These are phyloP conservation scores for Teunomyces barrocoloradensis DNA, from an alignment of 805 yeast genomes.

Conservation along the genomic window DNA sequence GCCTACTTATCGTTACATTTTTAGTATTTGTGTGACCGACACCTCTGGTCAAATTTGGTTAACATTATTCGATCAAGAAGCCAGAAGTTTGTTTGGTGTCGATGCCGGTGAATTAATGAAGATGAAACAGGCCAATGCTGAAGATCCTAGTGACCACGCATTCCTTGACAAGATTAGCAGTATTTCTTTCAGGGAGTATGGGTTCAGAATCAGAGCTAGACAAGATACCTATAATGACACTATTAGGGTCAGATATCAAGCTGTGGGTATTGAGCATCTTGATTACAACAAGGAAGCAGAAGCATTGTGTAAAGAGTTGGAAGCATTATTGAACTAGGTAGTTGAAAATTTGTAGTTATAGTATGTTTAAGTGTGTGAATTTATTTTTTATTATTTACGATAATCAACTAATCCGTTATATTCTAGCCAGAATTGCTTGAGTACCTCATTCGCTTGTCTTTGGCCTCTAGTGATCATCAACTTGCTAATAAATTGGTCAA, in stretches of 20 bases:
- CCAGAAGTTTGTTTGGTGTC: conserved; percentile 61
- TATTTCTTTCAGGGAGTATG: conserved; percentile 63
- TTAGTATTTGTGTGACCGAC: conserved; percentile 77
- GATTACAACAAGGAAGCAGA: conserved; percentile 62
- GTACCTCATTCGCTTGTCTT: conserved; percentile 54
- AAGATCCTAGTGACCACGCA: conserved; percentile 33
- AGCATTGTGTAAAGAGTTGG: conserved; percentile 48
- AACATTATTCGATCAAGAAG: conserved; percentile 84
- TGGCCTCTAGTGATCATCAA: conserved; percentile 64
- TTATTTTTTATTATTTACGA: conserved; percentile 8
- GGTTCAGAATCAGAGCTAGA: conserved; percentile 76
- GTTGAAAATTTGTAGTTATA: conserved; percentile 9
- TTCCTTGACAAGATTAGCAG: conserved; percentile 46
- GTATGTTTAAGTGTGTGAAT: conserved; percentile 1
- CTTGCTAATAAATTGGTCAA: conserved; percentile 46
- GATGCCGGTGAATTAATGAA: conserved; percentile 61
- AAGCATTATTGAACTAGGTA: conserved; percentile 20
- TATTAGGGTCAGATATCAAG: conserved; percentile 72
- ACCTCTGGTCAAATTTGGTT: conserved; percentile 82
- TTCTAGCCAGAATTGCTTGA: conserved; percentile 64
- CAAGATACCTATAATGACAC: conserved; percentile 82
- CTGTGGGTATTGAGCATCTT: conserved; percentile 49
- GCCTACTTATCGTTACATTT: conserved; percentile 78
- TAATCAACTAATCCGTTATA: conserved; percentile 54
- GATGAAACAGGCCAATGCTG: conserved; percentile 29